Conservation (phyloP, 768 basidiomycete genomes). For the Tricholoma hemisulphureum region DNA sequence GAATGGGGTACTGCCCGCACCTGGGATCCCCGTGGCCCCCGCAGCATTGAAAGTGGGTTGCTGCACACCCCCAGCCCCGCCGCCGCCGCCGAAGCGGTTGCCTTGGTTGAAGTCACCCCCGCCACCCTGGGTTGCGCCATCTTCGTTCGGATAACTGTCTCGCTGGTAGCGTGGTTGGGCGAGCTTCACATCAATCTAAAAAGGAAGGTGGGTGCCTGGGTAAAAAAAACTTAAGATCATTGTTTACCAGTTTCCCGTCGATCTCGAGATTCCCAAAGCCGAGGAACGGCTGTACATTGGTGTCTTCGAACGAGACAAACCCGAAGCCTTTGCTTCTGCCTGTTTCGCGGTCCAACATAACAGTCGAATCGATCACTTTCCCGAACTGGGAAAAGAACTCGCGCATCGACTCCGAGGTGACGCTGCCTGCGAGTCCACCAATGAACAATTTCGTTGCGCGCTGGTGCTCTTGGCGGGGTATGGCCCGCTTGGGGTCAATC, state of each 20-base stretch:
- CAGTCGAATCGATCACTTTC: slow-evolving; percentile 94
- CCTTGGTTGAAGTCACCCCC: slow-evolving; percentile 21
- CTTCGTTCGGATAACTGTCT: slow-evolving; percentile 56
- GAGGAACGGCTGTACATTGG: slow-evolving; percentile 86
- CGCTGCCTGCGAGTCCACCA: slow-evolving; percentile 86
- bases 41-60: slow-evolving; percentile 40
- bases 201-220: not conserved
- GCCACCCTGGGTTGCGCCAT: slow-evolving; percentile 33
- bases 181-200: slow-evolving; percentile 93
- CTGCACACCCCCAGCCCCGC: slow-evolving; percentile 29
- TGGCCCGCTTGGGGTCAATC: slow-evolving; percentile 99
- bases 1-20: slow-evolving; percentile 62
- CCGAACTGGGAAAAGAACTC: slow-evolving; percentile 94
- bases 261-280: slow-evolving; percentile 87
- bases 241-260: slow-evolving; percentile 88
- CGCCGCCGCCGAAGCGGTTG: slow-evolving; percentile 18
- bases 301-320: slow-evolving; percentile 93
- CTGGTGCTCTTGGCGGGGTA: slow-evolving; percentile 93
- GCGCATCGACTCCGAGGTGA: slow-evolving; percentile 92
- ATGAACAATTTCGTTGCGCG: slow-evolving; percentile 95
- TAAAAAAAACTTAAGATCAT: not conserved
- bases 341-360: slow-evolving; percentile 97
- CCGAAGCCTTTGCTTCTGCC: slow-evolving; percentile 96
- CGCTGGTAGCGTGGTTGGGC: slow-evolving; percentile 89
- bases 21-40: slow-evolving; percentile 24